Evolutionary conservation across 441 rosid genomes (phyloP).

Genomic region (Euphorbia schlechtendalii): DNA sequence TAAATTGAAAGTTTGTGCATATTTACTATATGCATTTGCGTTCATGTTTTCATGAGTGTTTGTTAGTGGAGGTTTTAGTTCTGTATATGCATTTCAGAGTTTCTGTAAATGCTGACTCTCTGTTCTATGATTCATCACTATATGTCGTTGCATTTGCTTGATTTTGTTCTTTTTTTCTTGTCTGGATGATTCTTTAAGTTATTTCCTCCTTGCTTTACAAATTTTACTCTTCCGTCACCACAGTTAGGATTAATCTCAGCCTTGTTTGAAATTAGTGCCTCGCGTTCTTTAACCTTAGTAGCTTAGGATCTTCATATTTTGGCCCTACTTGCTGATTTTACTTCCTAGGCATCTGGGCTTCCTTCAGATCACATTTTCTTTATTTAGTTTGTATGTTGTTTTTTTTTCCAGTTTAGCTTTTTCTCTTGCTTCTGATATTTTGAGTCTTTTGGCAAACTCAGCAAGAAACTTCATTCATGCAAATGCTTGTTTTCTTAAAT

Average conservation of each 20-base stretch:
- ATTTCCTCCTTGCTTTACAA: background rate
- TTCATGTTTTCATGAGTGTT: background rate
- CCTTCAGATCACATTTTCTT: background rate
- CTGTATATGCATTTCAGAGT: background rate
- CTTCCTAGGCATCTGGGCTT: background rate
- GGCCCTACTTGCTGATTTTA: background rate
- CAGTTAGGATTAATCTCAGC: background rate
- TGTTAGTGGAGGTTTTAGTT: background rate
- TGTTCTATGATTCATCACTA: background rate
- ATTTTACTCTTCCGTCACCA: background rate
- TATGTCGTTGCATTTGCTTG: background rate
- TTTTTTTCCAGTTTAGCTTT: background rate
- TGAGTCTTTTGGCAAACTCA: background rate
- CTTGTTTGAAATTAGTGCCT: background rate
- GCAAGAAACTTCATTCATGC: background rate
- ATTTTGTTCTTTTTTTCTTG: background rate
- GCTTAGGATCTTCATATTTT: background rate
- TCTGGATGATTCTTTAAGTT: background rate
- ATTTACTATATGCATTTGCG: background rate
- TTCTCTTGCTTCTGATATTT: conserved; percentile 1
- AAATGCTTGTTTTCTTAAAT: too few relatives aligned
- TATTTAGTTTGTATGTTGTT: background rate
- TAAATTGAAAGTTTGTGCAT: background rate
- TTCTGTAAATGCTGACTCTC: background rate
- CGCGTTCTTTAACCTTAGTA: background rate